Base-by-base conservation (phyloP, 108 stramenopile genomes). In the Nannochloropsis granulata region DNA sequence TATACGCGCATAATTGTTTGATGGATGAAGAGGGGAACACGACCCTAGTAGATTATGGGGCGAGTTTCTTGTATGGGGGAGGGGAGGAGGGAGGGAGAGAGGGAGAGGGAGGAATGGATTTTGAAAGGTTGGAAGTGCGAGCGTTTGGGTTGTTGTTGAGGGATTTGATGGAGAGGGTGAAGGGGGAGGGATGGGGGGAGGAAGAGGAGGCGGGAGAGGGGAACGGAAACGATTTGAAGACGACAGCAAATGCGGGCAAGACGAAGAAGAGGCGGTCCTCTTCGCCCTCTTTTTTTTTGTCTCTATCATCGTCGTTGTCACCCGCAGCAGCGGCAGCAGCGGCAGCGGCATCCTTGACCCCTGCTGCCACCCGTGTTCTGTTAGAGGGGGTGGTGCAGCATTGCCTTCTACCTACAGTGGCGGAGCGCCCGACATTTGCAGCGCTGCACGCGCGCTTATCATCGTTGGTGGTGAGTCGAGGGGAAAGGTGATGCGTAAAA, bases 1-100 rank as follows among this genome's bases (percentile, higher is more conserved):
- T 88, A 12, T 88, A 88, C 84, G 87, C 87, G 26, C 87, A 88
- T 79, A 88, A 88, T 23, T 71, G 56, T 71, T 16, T 25, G 23
- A 23, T 43, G 43, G 82, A 82, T 8, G 44, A 25, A n/a, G 24
- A 82, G 23, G 82, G 82, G 19, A 82, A 82, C 11, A 43, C 82
- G 13, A 25, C 24, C 9, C 82, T 82, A 25, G 26, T 83, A 44
- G 83, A 87, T 81, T 87, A 83, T 23, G 87, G 87, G 43, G 82
- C 82, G 24, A 79, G 78, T 81, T 87, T 87, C 25, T 71, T 87
- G 46, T 87, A 84, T 83, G 56, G 78, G 45, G 56, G 16, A n/a
- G 56, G 56, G 56, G 56, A 71, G 56, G 56, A n/a, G 2, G 56
- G 56, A 16, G 56, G 56, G 21, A 71, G 56, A 71, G 56, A 11